phyloP scores from a whole-genome alignment of 345 rosid species.

The Fremontodendron californicum region DNA sequence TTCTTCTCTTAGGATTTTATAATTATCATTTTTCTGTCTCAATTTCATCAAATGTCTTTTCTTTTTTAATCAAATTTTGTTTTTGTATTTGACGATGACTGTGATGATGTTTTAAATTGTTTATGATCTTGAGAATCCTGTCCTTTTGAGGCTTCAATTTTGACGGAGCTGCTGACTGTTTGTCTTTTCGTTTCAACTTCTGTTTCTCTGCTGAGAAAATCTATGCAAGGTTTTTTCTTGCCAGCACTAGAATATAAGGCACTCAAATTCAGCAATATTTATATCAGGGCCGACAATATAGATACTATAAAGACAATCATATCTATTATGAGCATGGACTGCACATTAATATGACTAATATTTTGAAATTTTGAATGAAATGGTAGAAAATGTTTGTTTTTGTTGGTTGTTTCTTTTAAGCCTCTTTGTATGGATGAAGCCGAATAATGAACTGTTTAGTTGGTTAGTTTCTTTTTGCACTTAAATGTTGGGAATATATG shows the following conservation, averaged over 20 bases:
- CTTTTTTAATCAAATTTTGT: neutral
- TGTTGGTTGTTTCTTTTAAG: neutral
- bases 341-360: neutral
- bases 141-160: neutral
- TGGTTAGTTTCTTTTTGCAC: neutral
- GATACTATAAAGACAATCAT: no score
- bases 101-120: neutral
- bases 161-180: no score
- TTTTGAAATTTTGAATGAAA: neutral
- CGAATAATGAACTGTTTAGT: conserved; percentile 34
- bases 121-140: neutral
- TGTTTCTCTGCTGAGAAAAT: neutral
- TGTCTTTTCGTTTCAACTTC: no score
- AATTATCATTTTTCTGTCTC: neutral
- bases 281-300: no score
- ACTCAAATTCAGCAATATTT: no score
- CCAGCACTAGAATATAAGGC: neutral
- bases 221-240: neutral
- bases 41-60: neutral
- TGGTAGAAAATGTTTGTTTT: conserved; percentile 45
- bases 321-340: neutral
- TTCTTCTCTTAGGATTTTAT: neutral
- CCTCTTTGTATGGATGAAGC: neutral
- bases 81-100: neutral
- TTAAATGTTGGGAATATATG: neutral